phyloP scores from a whole-genome alignment of 768 basidiomycete genomes.

The Fomitopsis pulvina region DNA sequence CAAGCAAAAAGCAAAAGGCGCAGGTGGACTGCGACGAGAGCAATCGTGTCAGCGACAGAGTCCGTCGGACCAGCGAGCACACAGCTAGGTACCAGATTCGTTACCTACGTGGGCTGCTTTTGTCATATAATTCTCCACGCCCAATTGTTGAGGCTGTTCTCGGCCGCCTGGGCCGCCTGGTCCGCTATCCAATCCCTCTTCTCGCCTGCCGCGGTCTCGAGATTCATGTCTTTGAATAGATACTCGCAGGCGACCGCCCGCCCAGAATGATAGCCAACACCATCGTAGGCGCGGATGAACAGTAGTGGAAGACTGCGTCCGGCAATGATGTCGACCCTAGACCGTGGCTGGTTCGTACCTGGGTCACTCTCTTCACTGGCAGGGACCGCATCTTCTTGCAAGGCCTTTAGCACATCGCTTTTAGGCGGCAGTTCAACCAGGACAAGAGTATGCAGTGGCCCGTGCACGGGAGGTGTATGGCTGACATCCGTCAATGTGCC shows the following conservation, averaged over 20 bases:
- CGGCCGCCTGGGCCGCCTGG: conserved; percentile 44
- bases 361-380: conserved; percentile 30
- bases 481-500: background rate
- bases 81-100: background rate
- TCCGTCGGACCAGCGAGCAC: background rate
- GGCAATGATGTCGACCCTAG: conserved; percentile 30
- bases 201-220: conserved; percentile 38
- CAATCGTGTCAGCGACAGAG: background rate
- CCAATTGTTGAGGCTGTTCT: conserved; percentile 71
- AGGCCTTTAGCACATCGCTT: conserved; percentile 66
- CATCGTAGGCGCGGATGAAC: conserved; percentile 76
- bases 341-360: conserved; percentile 13
- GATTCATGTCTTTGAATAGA: conserved; percentile 64
- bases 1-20: background rate
- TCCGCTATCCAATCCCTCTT: conserved; percentile 70
- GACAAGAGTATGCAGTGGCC: conserved; percentile 70
- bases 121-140: conserved; percentile 69
- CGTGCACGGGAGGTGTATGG: conserved; percentile 9
- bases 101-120: background rate
- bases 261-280: conserved; percentile 87
- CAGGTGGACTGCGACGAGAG: background rate
- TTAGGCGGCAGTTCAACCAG: conserved; percentile 82
- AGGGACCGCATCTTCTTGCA: conserved; percentile 64
- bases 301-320: conserved; percentile 71
- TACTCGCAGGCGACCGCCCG: conserved; percentile 80